phyloP scores from a whole-genome alignment of 2,329 filamentous ascomycete genomes.

The Nectriaceae sp. region DNA sequence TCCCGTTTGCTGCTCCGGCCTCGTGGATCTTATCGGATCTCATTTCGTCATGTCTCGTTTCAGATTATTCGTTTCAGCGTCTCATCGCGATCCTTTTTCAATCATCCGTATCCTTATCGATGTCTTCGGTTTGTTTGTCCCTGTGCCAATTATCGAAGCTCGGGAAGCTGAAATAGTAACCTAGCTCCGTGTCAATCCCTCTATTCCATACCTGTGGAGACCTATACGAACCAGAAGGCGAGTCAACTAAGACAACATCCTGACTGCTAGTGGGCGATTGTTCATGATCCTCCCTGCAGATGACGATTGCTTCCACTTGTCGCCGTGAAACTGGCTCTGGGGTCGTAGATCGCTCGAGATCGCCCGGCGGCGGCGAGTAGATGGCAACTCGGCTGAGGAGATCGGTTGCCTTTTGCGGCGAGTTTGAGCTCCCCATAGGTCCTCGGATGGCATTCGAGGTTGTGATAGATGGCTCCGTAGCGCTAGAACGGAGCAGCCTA shows the following conservation, averaged over 20 bases:
- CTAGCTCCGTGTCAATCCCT: conserved; percentile 35
- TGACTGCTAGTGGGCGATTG: conserved; percentile 24
- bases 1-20: background rate
- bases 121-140: conserved; percentile 29
- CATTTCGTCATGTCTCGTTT: background rate
- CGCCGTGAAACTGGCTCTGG: conserved; percentile 21
- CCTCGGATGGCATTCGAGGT: conserved; percentile 55
- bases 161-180: conserved; percentile 72
- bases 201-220: conserved; percentile 25
- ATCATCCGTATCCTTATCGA: conserved; percentile 27
- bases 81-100: conserved; percentile 12
- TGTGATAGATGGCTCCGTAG: conserved; percentile 60
- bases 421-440: conserved; percentile 50
- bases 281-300: conserved; percentile 22
- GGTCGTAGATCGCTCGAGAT: conserved; percentile 20
- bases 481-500: conserved; percentile 54
- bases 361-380: conserved; percentile 36
- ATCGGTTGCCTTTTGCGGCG: conserved; percentile 54
- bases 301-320: conserved; percentile 23
- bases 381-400: conserved; percentile 56
- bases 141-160: conserved; percentile 69
- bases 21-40: background rate
- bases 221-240: conserved; percentile 27
- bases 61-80: background rate
- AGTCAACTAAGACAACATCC: conserved; percentile 25